phyloP scores from a whole-genome alignment of 129 eudicot genomes.

The Chrysanthemum lavandulifolium region DNA sequence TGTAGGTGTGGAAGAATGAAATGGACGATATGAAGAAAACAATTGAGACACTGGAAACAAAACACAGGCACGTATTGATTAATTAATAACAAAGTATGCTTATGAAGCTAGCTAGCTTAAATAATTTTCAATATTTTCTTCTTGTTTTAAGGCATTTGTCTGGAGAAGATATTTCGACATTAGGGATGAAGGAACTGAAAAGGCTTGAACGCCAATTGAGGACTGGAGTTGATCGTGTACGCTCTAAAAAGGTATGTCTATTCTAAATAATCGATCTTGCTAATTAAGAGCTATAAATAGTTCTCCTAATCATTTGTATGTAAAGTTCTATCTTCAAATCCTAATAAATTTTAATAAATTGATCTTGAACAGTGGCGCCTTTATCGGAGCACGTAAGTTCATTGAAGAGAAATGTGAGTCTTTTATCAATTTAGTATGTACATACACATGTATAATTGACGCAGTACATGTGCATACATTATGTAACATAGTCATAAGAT shows the following conservation, averaged over 20 bases:
- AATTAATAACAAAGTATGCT: too few species aligned
- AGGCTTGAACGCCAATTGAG: conserved; percentile 69
- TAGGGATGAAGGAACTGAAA: conserved; percentile 74
- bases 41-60: conserved; percentile 54
- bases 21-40: conserved; percentile 66
- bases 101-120: too few species aligned
- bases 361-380: conserved; percentile 48
- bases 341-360: conserved; percentile 22
- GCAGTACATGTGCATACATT: not conserved
- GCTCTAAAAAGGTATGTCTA: conserved; percentile 56
- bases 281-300: not conserved
- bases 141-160: conserved; percentile 44
- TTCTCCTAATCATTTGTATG: not conserved
- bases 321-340: not conserved
- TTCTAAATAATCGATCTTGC: not conserved
- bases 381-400: conserved; percentile 54
- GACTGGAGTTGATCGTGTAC: conserved; percentile 72
- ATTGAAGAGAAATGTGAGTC: conserved; percentile 69
- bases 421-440: not conserved
- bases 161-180: conserved; percentile 61
- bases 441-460: not conserved
- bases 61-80: conserved; percentile 35
- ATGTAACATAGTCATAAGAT: not conserved
- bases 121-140: not conserved
- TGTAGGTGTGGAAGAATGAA: conserved; percentile 68